A percentile compares a stretch with the other conserved stretches of the same genome.
Evolutionary conservation across 2,329 filamentous ascomycete genomes (phyloP).

Genomic region (Cladophialophora yegresii): DNA sequence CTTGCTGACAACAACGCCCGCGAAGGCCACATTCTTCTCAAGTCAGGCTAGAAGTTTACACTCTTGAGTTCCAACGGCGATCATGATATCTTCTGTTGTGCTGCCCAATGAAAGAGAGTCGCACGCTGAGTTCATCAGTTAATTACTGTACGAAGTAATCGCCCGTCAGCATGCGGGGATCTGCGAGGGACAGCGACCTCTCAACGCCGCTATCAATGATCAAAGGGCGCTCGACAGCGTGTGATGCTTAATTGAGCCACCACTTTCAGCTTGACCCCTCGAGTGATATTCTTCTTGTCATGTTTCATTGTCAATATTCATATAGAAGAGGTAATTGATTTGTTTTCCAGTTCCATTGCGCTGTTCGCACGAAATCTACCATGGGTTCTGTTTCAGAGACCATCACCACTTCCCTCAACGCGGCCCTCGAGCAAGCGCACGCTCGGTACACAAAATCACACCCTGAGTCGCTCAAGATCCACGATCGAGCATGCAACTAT

Average conservation of each 20-base stretch:
- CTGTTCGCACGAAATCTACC: not conserved
- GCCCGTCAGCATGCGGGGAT: not conserved
- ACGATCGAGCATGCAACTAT: slow-evolving; percentile 34
- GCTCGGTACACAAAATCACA: slow-evolving; percentile 19
- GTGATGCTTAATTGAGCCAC: not conserved
- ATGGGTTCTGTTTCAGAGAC: slow-evolving; percentile 28
- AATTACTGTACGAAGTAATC: not conserved
- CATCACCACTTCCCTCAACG: slow-evolving; percentile 1
- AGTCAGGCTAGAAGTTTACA: not conserved
- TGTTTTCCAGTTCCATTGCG: not conserved
- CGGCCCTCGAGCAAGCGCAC: slow-evolving; percentile 24
- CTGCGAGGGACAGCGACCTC: not conserved
- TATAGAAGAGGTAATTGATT: not conserved
- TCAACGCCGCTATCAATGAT: not conserved
- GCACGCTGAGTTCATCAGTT: not conserved
- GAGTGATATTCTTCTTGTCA: not conserved
- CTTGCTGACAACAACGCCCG: not conserved
- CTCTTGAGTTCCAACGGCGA: not conserved
- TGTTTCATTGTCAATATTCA: not conserved
- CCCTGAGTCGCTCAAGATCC: slow-evolving; percentile 19
- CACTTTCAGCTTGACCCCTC: not conserved
- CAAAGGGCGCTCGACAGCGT: not conserved
- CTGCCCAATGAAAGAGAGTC: not conserved
- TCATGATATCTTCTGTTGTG: not conserved
- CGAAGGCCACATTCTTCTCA: not conserved